Evolutionary conservation across 371 early-diverging fungal genomes (phyloP), one percentile per base, ranked within the genome.

Genomic region (Actinomortierella ambigua): DNA sequence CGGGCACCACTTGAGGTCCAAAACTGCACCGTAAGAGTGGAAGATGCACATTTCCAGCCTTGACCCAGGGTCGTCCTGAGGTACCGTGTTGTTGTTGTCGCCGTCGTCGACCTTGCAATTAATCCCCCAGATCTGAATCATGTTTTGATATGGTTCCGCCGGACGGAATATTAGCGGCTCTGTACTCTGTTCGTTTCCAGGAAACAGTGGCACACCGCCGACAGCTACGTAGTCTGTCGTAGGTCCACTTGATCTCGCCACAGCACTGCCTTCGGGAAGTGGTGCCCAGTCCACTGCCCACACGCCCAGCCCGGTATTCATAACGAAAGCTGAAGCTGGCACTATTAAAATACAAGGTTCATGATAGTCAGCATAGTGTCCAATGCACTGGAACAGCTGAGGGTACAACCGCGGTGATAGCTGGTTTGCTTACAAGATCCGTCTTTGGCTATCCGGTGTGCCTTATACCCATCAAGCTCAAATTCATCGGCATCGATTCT

Each of bases 1-100:
- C 4, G 73, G 66, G 42, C 73, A 71, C 73, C 73, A 71, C 22
- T 71, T 66, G n/a, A 71, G 17, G 42, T 71, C 73, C 23, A 71
- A 43, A 1, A 71, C 73, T 3, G 73, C 73, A 22, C 73, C 73
- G 20, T 66, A 66, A 0, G 50, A 47, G 42, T 71, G 73, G 14
- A 71, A 18, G 11, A 71, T 71, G 28, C 66, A 65, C 9, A 71
- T 34, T 3, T 55, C 49, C n/a, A 71, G 51, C 41, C 59, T 53
- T 3, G 52, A 42, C 0, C 28, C 20, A 2, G 73, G 48, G 0
- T 52, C 52, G 2, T 59, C 63, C 41, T 59, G 55, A 15, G 66
- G 48, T n/a, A 27, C 40, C 1, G 63, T 66, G 22, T 65, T 44
- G 0, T 59, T 50, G 41, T 71, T 34, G 0, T 66, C 66, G 18